Evolutionary conservation across 1,284 basidiomycete species (phyloP).

Genomic region (Trichosporon coremiiforme): DNA sequence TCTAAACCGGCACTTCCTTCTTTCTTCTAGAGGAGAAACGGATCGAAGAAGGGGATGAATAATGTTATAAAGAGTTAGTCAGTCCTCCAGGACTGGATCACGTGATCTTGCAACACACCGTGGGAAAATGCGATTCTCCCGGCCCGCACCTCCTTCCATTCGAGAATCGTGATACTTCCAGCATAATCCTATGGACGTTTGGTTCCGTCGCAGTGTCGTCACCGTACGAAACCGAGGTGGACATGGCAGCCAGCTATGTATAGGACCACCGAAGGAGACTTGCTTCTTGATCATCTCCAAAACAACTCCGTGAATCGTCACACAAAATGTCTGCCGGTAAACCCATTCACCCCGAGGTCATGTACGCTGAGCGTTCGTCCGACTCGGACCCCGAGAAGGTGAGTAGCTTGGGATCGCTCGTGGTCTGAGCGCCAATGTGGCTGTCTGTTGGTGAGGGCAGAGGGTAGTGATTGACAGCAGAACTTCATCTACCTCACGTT

Average conservation of each 20-base stretch:
- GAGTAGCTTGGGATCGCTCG: no score
- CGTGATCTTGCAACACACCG: neutral
- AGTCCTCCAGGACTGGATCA: no score
- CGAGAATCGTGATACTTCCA: conserved; percentile 18
- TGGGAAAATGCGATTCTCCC: neutral
- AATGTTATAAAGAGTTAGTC: neutral
- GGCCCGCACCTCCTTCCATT: neutral
- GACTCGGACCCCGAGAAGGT: conserved; percentile 70
- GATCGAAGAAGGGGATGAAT: neutral
- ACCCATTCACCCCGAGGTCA: conserved; percentile 73
- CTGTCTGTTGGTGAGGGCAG: no score
- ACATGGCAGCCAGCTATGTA: neutral
- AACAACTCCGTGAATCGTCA: neutral
- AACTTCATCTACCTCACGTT: conserved; percentile 81
- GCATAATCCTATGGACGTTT: conserved; percentile 12
- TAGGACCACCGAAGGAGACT: neutral
- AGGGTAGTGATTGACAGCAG: conserved; percentile 56
- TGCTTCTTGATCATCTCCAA: neutral
- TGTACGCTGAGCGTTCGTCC: conserved; percentile 88
- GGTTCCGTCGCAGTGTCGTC: conserved; percentile 15
- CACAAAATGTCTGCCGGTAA: conserved; percentile 41
- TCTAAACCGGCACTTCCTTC: conserved; percentile 10
- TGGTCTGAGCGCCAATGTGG: neutral
- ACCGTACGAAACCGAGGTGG: conserved; percentile 2
- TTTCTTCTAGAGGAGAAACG: conserved; percentile 12